Base-by-base conservation (phyloP, 148 eudicot genomes). In the Persicaria maculosa region DNA sequence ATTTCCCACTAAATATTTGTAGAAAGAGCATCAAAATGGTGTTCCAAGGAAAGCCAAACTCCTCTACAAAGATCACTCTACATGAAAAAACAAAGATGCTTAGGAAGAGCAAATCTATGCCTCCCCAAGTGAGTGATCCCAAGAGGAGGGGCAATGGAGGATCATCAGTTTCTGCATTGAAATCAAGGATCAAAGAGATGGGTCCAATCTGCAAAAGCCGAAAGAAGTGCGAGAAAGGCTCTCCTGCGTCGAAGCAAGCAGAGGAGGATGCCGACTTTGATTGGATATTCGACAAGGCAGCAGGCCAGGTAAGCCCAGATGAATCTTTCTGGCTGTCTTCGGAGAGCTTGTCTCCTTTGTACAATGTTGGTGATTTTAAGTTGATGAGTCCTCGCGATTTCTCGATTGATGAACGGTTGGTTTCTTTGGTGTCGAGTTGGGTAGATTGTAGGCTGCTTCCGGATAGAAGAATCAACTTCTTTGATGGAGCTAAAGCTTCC, bases 181-280 rank as follows among this genome's bases (percentile, higher is more conserved):
- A 46, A 45, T 70, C 73, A 70, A 70, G 73, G 36, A 70, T 70
- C 50, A 70, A 47, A 47, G 52, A 70, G 10, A 7, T 70, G 73
- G 83, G 81, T 44, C 85, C 85, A 4, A 83, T 83, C n/a, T 83
- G 83, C 74, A 80, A 75, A 12, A 80, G 48, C 78, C 58, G 83
- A 46, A 77, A 71, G 50, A 82, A 83, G 25, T 20, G 20, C 7
- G 48, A 76, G 72, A 14, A 17, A 12, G 71, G 46, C 22, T 2
- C 15, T 47, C 61, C 79, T 31, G 71, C 67, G 65, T 47, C 75
- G 0, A 47, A 76, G 1, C 54, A 76, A 47, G 19, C 52, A 54
- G 12, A 19, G 12, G 73, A 67, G 4, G 79, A 48, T 72, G 61
- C 81, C 1, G 83, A 77, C 4, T 48, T 79, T 44, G 80, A 83